Evolutionary conservation across 495 filamentous ascomycete genomes (phyloP).

Genomic region (Sporormia fimetaria): DNA sequence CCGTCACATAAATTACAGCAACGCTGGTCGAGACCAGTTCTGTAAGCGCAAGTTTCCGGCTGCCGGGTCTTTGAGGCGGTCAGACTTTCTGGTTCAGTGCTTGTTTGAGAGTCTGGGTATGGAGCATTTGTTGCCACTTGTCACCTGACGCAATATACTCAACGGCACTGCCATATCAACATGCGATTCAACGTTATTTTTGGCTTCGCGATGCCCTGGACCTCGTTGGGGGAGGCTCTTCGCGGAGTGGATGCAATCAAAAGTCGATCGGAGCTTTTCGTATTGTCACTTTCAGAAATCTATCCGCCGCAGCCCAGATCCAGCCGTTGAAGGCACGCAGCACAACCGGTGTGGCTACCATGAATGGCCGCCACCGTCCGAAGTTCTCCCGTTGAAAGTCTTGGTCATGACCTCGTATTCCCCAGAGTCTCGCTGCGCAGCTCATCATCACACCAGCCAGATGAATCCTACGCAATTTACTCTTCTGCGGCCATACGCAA

Average conservation of each 20-base stretch:
- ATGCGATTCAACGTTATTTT: slow-evolving; percentile 15
- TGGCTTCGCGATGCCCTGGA: slow-evolving; percentile 1
- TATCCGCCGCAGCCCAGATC: background rate
- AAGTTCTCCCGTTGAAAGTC: background rate
- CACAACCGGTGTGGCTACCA: background rate
- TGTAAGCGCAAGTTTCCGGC: slow-evolving; percentile 21
- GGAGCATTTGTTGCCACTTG: slow-evolving; percentile 11
- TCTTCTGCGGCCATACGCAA: slow-evolving; percentile 13
- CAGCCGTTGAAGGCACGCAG: background rate
- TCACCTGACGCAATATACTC: slow-evolving; percentile 25
- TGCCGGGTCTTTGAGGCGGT: slow-evolving; percentile 8
- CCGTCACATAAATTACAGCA: slow-evolving; percentile 19
- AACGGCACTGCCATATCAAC: slow-evolving; percentile 20
- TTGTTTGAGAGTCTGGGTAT: background rate
- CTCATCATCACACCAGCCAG: slow-evolving; percentile 5
- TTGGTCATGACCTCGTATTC: slow-evolving; percentile 4
- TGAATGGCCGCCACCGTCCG: background rate
- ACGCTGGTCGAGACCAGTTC: slow-evolving; percentile 22
- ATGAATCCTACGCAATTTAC: slow-evolving; percentile 17
- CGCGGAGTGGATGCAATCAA: slow-evolving; percentile 16
- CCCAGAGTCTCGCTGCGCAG: background rate
- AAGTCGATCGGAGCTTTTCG: slow-evolving; percentile 20
- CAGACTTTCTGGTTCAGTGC: background rate
- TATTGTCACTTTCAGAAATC: slow-evolving; percentile 14
- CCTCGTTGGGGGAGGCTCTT: slow-evolving; percentile 6